phyloP scores from a whole-genome alignment of 352 stramenopile species.

The Pythium aphanidermatum region DNA sequence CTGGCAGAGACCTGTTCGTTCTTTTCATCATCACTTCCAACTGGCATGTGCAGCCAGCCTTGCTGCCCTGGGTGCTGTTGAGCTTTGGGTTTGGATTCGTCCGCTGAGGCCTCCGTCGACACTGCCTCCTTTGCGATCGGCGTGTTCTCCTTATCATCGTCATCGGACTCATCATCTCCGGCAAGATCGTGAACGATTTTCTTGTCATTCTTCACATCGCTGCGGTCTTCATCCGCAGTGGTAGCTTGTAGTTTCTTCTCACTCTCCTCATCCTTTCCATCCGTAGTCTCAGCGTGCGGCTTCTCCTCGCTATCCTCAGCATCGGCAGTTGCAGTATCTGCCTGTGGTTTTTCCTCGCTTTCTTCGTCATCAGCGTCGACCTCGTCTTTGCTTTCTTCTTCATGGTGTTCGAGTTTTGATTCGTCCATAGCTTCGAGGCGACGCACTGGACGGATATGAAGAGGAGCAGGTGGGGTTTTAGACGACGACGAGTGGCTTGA shows the following conservation, averaged over 20 bases:
- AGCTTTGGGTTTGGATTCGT: not conserved
- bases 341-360: conserved; percentile 1
- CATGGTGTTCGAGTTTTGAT: not conserved
- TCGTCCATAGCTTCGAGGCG: conserved; percentile 5
- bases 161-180: too few relatives aligned
- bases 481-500: conserved; percentile 18
- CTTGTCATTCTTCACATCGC: too few relatives aligned
- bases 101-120: not conserved
- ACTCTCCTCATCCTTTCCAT: not conserved
- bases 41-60: conserved; percentile 16
- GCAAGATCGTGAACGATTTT: too few relatives aligned
- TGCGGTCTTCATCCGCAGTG: too few relatives aligned
- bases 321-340: too few relatives aligned
- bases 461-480: conserved; percentile 18
- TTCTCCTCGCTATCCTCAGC: too few relatives aligned
- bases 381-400: conserved; percentile 2
- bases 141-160: conserved; percentile 17
- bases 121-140: conserved; percentile 3
- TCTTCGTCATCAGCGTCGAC: conserved; percentile 5
- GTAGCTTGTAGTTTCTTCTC: too few relatives aligned
- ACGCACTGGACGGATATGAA: not conserved
- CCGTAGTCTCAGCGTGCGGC: not conserved
- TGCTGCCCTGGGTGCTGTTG: conserved; percentile 6
- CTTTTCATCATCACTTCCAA: conserved; percentile 15
- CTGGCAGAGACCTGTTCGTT: conserved; percentile 18